phyloP scores from a whole-genome alignment of 345 rosid species.

The Linum trigynum region DNA sequence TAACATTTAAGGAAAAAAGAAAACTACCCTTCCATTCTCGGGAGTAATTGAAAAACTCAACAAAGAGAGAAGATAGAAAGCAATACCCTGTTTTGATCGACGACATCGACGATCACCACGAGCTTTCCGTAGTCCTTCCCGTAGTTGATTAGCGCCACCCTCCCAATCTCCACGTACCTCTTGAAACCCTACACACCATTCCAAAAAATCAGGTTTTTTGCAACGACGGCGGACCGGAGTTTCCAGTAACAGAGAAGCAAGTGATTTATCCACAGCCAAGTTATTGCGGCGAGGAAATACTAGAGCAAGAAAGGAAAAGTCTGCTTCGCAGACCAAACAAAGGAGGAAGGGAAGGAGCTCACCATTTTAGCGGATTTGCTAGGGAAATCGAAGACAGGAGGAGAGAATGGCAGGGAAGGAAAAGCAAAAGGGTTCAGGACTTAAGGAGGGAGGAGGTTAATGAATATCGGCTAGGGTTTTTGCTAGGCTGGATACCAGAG shows the following conservation, averaged over 20 bases:
- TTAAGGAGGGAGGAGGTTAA: no score
- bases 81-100: constrained; percentile 2
- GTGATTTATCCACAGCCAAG: background rate
- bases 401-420: background rate
- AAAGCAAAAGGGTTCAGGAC: no score
- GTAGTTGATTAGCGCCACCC: constrained; percentile 2
- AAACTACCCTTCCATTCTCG: background rate
- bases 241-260: background rate
- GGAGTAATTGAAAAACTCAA: background rate
- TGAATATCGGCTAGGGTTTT: no score
- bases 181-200: background rate
- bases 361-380: background rate
- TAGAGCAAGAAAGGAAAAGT: constrained; percentile 44
- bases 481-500: no score
- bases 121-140: constrained; percentile 7
- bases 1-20: background rate
- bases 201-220: background rate
- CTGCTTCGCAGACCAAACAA: background rate
- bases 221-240: background rate
- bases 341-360: background rate
- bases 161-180: background rate
- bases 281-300: constrained; percentile 16
- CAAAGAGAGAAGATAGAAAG: background rate
- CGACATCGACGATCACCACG: constrained; percentile 5
- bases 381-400: background rate